These are phyloP conservation scores for Calocybe gangraenosa DNA, from an alignment of 768 basidiomycete genomes.

Conservation along the genomic window DNA sequence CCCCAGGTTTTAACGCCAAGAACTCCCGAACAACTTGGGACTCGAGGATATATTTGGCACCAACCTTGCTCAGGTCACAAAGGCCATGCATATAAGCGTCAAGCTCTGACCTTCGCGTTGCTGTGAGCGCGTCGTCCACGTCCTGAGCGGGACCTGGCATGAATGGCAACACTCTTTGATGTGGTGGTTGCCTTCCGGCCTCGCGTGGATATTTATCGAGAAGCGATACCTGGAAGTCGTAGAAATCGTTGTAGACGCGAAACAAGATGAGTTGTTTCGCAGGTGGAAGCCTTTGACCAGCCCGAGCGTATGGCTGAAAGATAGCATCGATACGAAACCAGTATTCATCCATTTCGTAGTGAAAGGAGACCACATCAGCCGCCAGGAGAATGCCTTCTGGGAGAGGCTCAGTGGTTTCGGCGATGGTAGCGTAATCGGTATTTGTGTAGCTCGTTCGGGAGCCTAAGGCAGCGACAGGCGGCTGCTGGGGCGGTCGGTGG, in stretches of 20 bases:
- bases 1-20: conserved; percentile 81
- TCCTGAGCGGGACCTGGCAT: conserved; percentile 93
- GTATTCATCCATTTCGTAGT: conserved; percentile 92
- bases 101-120: conserved; percentile 74
- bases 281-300: conserved; percentile 56
- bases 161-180: conserved; percentile 81
- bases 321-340: conserved; percentile 94
- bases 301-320: conserved; percentile 76
- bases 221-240: conserved; percentile 91
- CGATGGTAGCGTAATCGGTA: conserved; percentile 26
- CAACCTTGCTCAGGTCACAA: conserved; percentile 61
- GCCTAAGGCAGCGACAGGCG: conserved; percentile 19
- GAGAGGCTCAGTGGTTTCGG: conserved; percentile 44
- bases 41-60: conserved; percentile 77
- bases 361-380: conserved; percentile 94
- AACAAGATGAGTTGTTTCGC: conserved; percentile 84
- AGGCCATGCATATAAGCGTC: conserved; percentile 85
- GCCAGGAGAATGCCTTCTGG: conserved; percentile 82
- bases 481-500: conserved; percentile 19
- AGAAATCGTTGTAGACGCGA: conserved; percentile 96
- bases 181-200: conserved; percentile 71
- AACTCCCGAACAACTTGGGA: conserved; percentile 79
- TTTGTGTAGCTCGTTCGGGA: conserved; percentile 17
- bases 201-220: conserved; percentile 87
- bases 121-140: conserved; percentile 82